Conservation (phyloP, 495 filamentous ascomycete genomes). For the Acidiella bohemica region DNA sequence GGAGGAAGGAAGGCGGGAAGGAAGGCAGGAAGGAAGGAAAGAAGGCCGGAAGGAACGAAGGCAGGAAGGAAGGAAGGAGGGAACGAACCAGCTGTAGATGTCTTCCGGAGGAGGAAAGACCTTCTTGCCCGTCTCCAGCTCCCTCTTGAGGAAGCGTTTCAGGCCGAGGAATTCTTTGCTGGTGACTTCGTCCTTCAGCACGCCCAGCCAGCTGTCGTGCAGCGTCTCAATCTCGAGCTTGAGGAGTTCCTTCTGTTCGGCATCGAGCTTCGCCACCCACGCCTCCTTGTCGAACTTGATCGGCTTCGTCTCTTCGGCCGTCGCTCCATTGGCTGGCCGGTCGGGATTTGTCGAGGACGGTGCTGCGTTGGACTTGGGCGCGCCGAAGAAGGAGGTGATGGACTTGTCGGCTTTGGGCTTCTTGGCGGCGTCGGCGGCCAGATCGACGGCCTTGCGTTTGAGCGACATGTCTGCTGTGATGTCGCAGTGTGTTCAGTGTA, state of each 20-base stretch:
- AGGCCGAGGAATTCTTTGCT: slow-evolving; percentile 67
- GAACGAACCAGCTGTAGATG: slow-evolving; percentile 97
- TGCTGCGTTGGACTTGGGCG: slow-evolving; percentile 36
- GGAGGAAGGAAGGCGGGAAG: too few species aligned
- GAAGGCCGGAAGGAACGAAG: too few species aligned
- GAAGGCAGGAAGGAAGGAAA: too few species aligned
- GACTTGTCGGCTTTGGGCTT: slow-evolving; percentile 57
- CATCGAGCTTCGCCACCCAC: slow-evolving; percentile 66
- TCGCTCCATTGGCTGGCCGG: too few species aligned
- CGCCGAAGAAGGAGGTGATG: slow-evolving; percentile 55
- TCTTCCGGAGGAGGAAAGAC: slow-evolving; percentile 77
- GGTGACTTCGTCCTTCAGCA: slow-evolving; percentile 69
- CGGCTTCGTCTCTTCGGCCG: slow-evolving; percentile 24
- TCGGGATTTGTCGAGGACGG: slow-evolving; percentile 23
- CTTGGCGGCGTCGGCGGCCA: slow-evolving; percentile 40
- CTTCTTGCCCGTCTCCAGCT: slow-evolving; percentile 56
- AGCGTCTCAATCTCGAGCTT: slow-evolving; percentile 83
- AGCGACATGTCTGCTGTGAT: slow-evolving; percentile 30
- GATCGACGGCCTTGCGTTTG: slow-evolving; percentile 55
- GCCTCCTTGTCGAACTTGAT: slow-evolving; percentile 70
- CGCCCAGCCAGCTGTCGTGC: slow-evolving; percentile 77
- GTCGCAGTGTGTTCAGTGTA: too few species aligned
- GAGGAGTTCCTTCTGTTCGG: slow-evolving; percentile 70
- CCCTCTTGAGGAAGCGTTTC: slow-evolving; percentile 74
- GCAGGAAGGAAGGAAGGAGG: too few species aligned